Evolutionary conservation across 2,329 filamentous ascomycete genomes (phyloP), one percentile per base, ranked within the genome.

Genomic region (Botrytis sinoallii): DNA sequence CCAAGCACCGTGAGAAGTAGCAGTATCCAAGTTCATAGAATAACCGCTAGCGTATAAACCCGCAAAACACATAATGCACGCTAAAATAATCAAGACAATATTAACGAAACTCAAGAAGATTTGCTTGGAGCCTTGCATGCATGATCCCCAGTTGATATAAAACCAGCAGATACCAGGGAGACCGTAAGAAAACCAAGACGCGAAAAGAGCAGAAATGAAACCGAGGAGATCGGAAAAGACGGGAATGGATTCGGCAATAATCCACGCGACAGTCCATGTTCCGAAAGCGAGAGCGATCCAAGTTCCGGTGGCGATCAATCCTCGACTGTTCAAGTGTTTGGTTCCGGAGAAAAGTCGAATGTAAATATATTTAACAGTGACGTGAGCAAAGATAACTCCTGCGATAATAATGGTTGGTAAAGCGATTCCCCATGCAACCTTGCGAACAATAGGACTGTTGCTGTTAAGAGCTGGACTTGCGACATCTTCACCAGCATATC

Each of bases 331-430:
- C 20, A 64, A 10, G 44, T 64, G 18, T 25, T 72, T 60, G n/a
- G 87, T 90, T 74, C 88, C 86, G 83, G 71, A 44, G 46, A 92
- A 92, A 12, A 90, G 80, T 44, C 91, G 87, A 5, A 88, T 83
- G 78, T 91, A 93, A 74, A 92, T 84, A 77, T 91, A 91, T 79
- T 91, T 92, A 72, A 85, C 85, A 3, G 89, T 89, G 2, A 93
- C 88, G 74, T 91, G 88, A 20, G 88, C 90, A 79, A 92, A 90
- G 75, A 93, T 91, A 10, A 92, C 90, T 71, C 91, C 91, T 0
- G 91, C 89, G 68, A 93, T 88, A 66, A 93, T 84, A 74, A 93
- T 93, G 3, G 90, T 92, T 2, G 91, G 91, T 3, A 91, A 85
- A 0, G 91, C 91, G 74, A 93, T 84, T 38, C 89, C 90, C 82